Evolutionary conservation across 768 basidiomycete species (phyloP), one percentile per base, ranked within the genome.

Genomic region (Tulasnella sp.): DNA sequence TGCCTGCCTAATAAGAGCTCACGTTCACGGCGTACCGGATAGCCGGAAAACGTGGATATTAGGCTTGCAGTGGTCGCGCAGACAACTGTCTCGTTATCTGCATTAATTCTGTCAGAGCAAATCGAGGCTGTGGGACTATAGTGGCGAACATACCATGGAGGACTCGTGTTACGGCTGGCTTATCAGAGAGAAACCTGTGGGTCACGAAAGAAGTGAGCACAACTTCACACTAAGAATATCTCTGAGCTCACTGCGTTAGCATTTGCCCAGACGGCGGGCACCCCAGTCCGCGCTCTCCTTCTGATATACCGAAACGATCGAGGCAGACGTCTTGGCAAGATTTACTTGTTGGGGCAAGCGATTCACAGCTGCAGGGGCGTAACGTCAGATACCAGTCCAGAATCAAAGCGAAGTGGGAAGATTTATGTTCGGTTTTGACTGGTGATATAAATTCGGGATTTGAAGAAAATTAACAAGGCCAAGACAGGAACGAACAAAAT

Each of bases 21-120:
- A 38, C 17, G 9, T 19, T n/a, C 5, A 7, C 21, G 50, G 67
- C 72, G 56, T 54, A 80, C 89, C 59, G 91, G 91, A 71, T 92
- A 94, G 51, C 92, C 92, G 59, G 87, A 86, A 67, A 94, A 81
- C 12, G 93, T 96, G 49, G 92, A 92, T 64, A 92, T 79, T 70
- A 92, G 87, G 66, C 90, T 92, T 51, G 92, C 92, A 43, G 88
- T 83, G 61, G 93, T 82, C 34, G 92, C 92, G 67, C 87, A 91
- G 41, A 87, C 88, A 67, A 91, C 85, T 53, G 89, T 82, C 73
- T 89, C 90, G 75, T 92, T 83, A 63, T 77, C 88, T 91, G 71
- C 44, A 4, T 10, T 24, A 25, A 12, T 34, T 24, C 24, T 2
- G 30, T 60, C 27, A 27, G 30, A 60, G 22, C 19, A 45, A 24